phyloP scores from a whole-genome alignment of 768 basidiomycete genomes.

The Cubamyces lactineus region DNA sequence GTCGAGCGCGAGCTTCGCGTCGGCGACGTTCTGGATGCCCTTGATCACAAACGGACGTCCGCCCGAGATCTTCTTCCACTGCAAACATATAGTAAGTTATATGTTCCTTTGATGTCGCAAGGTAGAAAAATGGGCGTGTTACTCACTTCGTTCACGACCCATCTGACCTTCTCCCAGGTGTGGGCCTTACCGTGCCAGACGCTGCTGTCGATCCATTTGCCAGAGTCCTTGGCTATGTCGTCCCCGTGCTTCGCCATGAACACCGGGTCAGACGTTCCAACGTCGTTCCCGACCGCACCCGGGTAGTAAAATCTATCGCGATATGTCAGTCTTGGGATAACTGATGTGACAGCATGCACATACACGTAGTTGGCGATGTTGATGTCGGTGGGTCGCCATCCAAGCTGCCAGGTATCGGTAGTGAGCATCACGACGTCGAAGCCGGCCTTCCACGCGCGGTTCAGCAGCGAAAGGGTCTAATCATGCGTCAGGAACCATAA shows the following conservation, averaged over 20 bases:
- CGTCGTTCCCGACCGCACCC: conserved; percentile 44
- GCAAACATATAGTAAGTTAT: background rate
- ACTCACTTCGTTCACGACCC: conserved; percentile 48
- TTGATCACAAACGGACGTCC: conserved; percentile 57
- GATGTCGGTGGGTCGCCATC: conserved; percentile 52
- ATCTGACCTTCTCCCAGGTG: conserved; percentile 54
- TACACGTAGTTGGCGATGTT: conserved; percentile 53
- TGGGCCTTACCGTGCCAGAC: conserved; percentile 57
- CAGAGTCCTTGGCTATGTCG: conserved; percentile 44
- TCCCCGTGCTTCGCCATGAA: conserved; percentile 51
- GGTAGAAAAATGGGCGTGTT: background rate
- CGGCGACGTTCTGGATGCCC: conserved; percentile 52
- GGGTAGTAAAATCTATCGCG: conserved; percentile 42
- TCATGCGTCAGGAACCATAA: background rate
- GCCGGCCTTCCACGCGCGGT: conserved; percentile 49
- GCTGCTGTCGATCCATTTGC: conserved; percentile 52
- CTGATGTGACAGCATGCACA: conserved; percentile 10
- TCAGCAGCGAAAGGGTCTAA: conserved; percentile 49
- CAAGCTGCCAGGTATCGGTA: conserved; percentile 55
- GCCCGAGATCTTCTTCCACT: conserved; percentile 53
- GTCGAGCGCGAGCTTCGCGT: conserved; percentile 51
- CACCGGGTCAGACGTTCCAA: conserved; percentile 51
- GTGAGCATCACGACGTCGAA: conserved; percentile 53
- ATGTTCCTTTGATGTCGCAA: background rate
- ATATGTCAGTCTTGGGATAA: background rate